Evolutionary conservation across 257 asterid genomes (phyloP), one percentile per base, ranked within the genome.

Genomic region (Salvia hispanica): DNA sequence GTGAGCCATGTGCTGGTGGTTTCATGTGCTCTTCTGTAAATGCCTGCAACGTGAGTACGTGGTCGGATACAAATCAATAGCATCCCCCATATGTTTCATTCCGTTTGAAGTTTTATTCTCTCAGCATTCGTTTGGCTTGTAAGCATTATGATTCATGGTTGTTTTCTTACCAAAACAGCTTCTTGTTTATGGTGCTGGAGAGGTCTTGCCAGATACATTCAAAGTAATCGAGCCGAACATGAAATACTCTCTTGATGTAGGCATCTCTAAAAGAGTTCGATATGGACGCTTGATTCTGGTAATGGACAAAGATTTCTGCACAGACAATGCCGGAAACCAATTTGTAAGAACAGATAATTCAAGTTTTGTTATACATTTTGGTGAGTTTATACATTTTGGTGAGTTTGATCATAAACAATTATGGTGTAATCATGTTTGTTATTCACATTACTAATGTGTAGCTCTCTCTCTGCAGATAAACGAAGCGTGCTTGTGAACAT

Each of bases 1-100:
- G 80, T 59, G 94, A 93, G 64, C 83, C 85, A 16, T 93, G 98
- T 33, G 81, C 77, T 36, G 94, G 84, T 50, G 96, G 96, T 81
- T 93, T 93, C 67, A 54, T 71, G 50, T 93, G 98, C 69, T 54
- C 95, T 25, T 82, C 96, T 1, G 72, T 76, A 62, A 85, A 82
- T 81, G 70, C 85, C 81, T 92, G 98, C 86, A 92, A 86, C 61
- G 98, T 92, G 91, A 92, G 98, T 86, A 72, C 58, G 78, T 65
- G 73, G 70, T 65, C 78, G 37, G 71, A 83, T 77, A 51, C 55
- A 74, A 64, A 64, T 62, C 10, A 65, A 53, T 53, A 16, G 44
- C 64, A n/a, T n/a, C n/a, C n/a, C n/a, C n/a, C n/a, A n/a, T n/a
- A n/a, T n/a, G n/a, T n/a, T n/a, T n/a, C n/a, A n/a, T n/a, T n/a